A percentile compares a stretch with the other conserved stretches of the same genome.
phyloP scores from a whole-genome alignment of 179 eudicot genomes.

The Carnegiea gigantea region DNA sequence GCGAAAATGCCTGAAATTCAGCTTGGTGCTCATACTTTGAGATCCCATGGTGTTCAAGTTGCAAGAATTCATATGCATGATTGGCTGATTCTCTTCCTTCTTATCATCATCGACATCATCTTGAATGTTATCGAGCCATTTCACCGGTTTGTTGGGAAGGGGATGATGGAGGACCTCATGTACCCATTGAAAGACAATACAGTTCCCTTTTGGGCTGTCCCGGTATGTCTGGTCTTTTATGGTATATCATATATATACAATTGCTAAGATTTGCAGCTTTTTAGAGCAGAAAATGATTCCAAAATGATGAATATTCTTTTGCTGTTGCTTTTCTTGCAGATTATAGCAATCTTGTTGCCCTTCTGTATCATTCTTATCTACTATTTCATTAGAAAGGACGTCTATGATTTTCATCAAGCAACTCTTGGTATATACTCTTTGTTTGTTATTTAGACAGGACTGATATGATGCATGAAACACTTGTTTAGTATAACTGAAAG shows the following conservation, averaged over 20 bases:
- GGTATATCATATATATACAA: not conserved
- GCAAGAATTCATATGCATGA: slow-evolving; percentile 85
- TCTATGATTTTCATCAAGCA: slow-evolving; percentile 93
- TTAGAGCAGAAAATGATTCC: not conserved
- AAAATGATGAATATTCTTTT: slow-evolving; percentile 8
- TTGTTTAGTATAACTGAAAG: not conserved
- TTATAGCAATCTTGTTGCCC: slow-evolving; percentile 71
- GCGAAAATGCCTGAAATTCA: slow-evolving; percentile 58
- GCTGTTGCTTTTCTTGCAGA: slow-evolving; percentile 36
- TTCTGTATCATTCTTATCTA: slow-evolving; percentile 55
- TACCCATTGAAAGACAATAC: slow-evolving; percentile 81
- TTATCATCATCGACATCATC: slow-evolving; percentile 61
- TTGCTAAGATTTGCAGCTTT: slow-evolving; percentile 4
- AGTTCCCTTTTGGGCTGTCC: slow-evolving; percentile 73
- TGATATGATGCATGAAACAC: not conserved
- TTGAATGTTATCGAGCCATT: slow-evolving; percentile 88
- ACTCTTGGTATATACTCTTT: slow-evolving; percentile 53
- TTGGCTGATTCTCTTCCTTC: slow-evolving; percentile 83
- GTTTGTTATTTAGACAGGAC: not conserved
- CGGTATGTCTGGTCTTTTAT: slow-evolving; percentile 36
- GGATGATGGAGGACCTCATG: slow-evolving; percentile 84
- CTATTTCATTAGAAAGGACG: slow-evolving; percentile 74
- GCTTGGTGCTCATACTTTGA: slow-evolving; percentile 73
- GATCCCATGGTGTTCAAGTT: slow-evolving; percentile 80
- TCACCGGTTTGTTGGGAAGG: slow-evolving; percentile 87